Evolutionary conservation across 176 grass and related monocot genomes (phyloP), one percentile per base, ranked within the genome.

Genomic region (Ananas comosus): DNA sequence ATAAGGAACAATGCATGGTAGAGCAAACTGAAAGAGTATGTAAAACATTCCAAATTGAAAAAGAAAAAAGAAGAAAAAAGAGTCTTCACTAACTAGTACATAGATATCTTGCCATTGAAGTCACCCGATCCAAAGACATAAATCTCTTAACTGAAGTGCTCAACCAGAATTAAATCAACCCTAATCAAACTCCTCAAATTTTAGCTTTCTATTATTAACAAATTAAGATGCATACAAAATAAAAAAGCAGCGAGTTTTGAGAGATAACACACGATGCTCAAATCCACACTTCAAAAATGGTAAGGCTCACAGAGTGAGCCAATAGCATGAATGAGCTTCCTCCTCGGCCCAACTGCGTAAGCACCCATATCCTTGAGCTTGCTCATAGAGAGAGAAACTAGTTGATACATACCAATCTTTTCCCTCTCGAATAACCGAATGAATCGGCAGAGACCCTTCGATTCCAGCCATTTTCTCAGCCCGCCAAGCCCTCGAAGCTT

Each of bases 291-390:
- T 19, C 59, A 29, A 13, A 72, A 72, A 28, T 68, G 67, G 18
- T 13, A 54, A 65, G 67, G 61, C 16, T 67, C 51, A 64, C 74
- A 77, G 48, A 72, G 74, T 64, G 24, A 16, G 12, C 78, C 49
- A 19, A 83, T 71, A 64, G 73, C 57, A 77, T 83, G 50, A 63
- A 83, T 74, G 11, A 81, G 64, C 65, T 81, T 81, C 51, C 79
- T 74, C 50, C 79, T 74, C 12, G 72, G 79, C 4, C 79, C 79
- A 74, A 81, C 79, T 42, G 71, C 65, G 68, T 69, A 52, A 12
- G 73, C 79, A 64, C 79, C 79, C 70, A 81, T 75, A 13, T 70
- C 71, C 65, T 75, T 81, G 57, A 81, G 79, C 53, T 70, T 74
- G 65, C 56, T 49, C 71, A 81, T 69, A 42, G 72, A 75, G 48